These are phyloP conservation scores for Candida montana DNA, from an alignment of 805 yeast genomes.

Conservation along the genomic window DNA sequence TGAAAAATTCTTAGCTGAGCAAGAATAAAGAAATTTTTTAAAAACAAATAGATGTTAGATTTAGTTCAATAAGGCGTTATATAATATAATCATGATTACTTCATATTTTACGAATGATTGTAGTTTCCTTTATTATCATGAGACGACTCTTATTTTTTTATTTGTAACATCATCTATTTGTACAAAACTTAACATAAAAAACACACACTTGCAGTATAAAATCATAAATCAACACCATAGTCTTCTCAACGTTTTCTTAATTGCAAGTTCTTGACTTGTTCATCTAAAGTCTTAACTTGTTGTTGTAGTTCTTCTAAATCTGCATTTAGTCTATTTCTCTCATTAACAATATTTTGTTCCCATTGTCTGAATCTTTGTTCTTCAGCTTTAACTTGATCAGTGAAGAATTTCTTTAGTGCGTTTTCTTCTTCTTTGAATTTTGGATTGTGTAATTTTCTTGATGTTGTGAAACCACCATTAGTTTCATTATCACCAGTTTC, in stretches of 20 bases:
- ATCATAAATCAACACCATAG: not conserved
- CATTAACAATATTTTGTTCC: slow-evolving; percentile 95
- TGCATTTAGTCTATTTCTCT: slow-evolving; percentile 87
- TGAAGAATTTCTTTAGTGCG: slow-evolving; percentile 86
- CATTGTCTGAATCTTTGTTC: slow-evolving; percentile 97
- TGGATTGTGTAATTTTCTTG: slow-evolving; percentile 67
- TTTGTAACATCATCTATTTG: too few relatives aligned
- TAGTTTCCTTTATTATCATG: not conserved
- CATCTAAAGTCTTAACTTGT: slow-evolving; percentile 69
- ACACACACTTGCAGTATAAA: not conserved
- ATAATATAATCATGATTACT: too few relatives aligned
- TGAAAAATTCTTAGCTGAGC: slow-evolving; percentile 73
- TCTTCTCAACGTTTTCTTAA: slow-evolving; percentile 39
- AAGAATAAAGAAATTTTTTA: slow-evolving; percentile 27
- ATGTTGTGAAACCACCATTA: slow-evolving; percentile 36
- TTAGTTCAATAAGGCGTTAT: too few relatives aligned
- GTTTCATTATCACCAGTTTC: slow-evolving; percentile 38
- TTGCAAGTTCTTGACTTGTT: slow-evolving; percentile 62
- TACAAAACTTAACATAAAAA: too few relatives aligned
- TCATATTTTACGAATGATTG: too few relatives aligned
- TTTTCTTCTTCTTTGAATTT: slow-evolving; percentile 96
- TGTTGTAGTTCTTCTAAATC: slow-evolving; percentile 87
- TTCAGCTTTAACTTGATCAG: slow-evolving; percentile 94
- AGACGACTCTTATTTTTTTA: not conserved
- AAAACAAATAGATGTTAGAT: not conserved